phyloP scores from a whole-genome alignment of 139 green algal species.

The Chlorella sp. region DNA sequence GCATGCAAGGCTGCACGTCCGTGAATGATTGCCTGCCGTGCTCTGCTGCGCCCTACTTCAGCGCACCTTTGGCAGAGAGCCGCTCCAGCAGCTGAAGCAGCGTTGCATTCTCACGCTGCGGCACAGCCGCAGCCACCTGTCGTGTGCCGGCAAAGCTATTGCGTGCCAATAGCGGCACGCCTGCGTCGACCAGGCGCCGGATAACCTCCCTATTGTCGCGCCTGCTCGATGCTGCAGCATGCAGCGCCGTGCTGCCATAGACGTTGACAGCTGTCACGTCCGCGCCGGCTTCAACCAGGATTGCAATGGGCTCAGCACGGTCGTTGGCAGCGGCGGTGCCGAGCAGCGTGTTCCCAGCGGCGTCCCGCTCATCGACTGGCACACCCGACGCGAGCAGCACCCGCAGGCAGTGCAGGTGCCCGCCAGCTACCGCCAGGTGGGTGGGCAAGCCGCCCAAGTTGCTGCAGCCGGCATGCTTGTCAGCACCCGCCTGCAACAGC shows the following conservation, averaged over 20 bases:
- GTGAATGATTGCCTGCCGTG: background rate
- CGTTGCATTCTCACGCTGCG: background rate
- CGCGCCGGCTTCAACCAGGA: background rate
- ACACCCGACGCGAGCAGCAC: background rate
- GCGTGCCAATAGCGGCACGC: background rate
- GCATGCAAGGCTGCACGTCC: background rate
- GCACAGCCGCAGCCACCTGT: background rate
- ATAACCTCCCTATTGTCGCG: background rate
- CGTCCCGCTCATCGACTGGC: background rate
- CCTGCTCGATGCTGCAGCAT: background rate
- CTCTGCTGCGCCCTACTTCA: background rate
- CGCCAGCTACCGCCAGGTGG: too few species aligned
- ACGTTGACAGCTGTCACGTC: background rate
- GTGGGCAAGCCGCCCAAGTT: too few species aligned
- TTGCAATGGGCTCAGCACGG: background rate
- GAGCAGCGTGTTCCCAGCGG: background rate
- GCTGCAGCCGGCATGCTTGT: too few species aligned
- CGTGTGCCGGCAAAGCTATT: background rate
- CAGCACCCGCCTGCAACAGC: too few species aligned
- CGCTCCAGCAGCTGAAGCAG: background rate
- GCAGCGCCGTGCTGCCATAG: background rate
- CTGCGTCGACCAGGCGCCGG: background rate
- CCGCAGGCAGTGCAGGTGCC: background rate
- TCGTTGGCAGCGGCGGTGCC: background rate
- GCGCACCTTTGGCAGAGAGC: background rate